These are phyloP conservation scores for Volvariella volvacea DNA, from an alignment of 1,284 basidiomycete genomes.

Conservation along the genomic window DNA sequence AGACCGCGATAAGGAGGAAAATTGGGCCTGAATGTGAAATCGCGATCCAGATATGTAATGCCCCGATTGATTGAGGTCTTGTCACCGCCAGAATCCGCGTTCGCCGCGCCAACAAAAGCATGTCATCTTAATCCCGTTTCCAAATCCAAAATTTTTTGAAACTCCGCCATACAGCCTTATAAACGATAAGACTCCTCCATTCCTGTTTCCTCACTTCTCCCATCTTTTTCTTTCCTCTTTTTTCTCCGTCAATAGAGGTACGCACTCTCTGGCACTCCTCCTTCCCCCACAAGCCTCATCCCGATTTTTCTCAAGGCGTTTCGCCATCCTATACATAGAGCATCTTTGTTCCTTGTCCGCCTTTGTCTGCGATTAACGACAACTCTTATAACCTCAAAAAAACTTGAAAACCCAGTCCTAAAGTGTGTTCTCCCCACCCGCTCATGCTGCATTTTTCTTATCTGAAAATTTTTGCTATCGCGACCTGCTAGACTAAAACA, in stretches of 20 bases:
- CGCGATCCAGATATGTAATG: no score
- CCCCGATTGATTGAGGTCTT: no score
- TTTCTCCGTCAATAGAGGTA: slow-evolving; percentile 40
- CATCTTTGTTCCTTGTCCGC: slow-evolving; percentile 41
- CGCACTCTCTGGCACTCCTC: slow-evolving; percentile 7
- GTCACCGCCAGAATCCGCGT: no score
- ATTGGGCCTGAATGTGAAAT: no score
- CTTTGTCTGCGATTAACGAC: slow-evolving; percentile 37
- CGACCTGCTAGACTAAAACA: slow-evolving; percentile 8
- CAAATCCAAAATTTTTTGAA: slow-evolving; percentile 24
- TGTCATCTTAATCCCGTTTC: not conserved
- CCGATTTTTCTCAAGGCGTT: slow-evolving; percentile 29
- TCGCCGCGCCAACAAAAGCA: no score
- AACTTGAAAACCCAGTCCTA: slow-evolving; percentile 21
- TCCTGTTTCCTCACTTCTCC: slow-evolving; percentile 17
- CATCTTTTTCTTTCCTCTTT: slow-evolving; percentile 24
- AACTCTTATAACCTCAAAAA: not conserved
- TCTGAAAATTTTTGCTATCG: slow-evolving; percentile 2
- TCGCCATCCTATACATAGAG: slow-evolving; percentile 48
- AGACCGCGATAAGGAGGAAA: no score
- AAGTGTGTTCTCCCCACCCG: no score
- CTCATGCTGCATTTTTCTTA: slow-evolving; percentile 3
- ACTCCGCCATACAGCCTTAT: slow-evolving; percentile 27
- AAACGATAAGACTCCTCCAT: slow-evolving; percentile 16
- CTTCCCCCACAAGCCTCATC: slow-evolving; percentile 5